These are phyloP conservation scores for Pyrenophora teres DNA, from an alignment of 2,329 filamentous ascomycete species.

Conservation along the genomic window DNA sequence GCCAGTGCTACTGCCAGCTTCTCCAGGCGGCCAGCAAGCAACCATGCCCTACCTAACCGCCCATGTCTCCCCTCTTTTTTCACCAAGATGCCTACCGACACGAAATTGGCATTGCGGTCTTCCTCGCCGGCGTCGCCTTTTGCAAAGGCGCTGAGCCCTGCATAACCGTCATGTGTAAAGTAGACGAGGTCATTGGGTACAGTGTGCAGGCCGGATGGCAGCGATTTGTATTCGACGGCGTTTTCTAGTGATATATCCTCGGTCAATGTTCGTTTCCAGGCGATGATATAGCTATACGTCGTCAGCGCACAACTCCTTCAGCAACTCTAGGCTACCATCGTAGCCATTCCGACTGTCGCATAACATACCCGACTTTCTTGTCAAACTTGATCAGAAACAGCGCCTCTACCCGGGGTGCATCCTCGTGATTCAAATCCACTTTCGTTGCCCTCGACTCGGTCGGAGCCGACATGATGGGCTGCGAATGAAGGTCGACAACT, in stretches of 20 bases:
- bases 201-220: constrained; percentile 90
- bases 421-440: constrained; percentile 26
- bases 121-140: constrained; percentile 79
- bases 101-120: constrained; percentile 86
- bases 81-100: constrained; percentile 87
- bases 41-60: constrained; percentile 84
- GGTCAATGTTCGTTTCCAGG: constrained; percentile 77
- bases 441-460: constrained; percentile 37
- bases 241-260: constrained; percentile 77
- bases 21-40: constrained; percentile 77
- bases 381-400: constrained; percentile 91
- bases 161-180: constrained; percentile 84
- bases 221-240: constrained; percentile 91
- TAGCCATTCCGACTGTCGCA: constrained; percentile 2
- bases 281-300: constrained; percentile 70
- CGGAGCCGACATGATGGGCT: constrained; percentile 18
- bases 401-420: constrained; percentile 59
- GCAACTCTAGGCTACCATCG: background rate
- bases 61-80: constrained; percentile 73
- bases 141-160: constrained; percentile 89
- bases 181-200: constrained; percentile 87
- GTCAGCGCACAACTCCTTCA: constrained; percentile 13
- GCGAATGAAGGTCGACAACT: constrained; percentile 2
- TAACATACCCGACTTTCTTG: constrained; percentile 78
- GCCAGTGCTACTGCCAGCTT: constrained; percentile 70